Conservation (phyloP, 768 basidiomycete species). For the Naganishia kalamii region DNA sequence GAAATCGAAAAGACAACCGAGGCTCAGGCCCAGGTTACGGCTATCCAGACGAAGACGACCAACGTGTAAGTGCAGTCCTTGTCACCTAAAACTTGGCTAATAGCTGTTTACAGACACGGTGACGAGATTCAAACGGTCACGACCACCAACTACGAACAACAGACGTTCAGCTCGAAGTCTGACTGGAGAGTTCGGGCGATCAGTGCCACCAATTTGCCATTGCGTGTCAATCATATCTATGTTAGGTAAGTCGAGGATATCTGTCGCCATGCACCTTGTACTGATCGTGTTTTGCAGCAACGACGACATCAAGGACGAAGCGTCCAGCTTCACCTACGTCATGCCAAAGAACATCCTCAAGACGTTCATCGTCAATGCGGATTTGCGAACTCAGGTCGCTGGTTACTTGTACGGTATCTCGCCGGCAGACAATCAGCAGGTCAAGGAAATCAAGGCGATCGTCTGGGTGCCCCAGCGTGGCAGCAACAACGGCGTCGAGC, state of each 20-base stretch:
- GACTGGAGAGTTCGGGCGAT: constrained; percentile 99
- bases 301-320: constrained; percentile 98
- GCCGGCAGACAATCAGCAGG: constrained; percentile 92
- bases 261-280: neutral
- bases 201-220: constrained; percentile 88
- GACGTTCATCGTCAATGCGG: constrained; percentile 85
- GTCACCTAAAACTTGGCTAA: neutral
- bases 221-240: constrained; percentile 96
- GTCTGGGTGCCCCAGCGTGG: constrained; percentile 98
- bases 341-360: constrained; percentile 94
- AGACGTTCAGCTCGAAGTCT: constrained; percentile 98
- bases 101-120: constrained; percentile 55
- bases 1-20: constrained; percentile 95
- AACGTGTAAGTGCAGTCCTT: constrained; percentile 55
- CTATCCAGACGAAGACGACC: constrained; percentile 93
- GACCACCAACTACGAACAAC: constrained; percentile 95
- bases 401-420: constrained; percentile 88
- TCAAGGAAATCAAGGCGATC: constrained; percentile 93
- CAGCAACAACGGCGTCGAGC: constrained; percentile 86
- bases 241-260: constrained; percentile 49
- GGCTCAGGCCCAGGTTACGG: constrained; percentile 89
- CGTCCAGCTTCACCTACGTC: constrained; percentile 87
- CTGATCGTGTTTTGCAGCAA: constrained; percentile 49
- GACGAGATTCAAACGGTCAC: constrained; percentile 93
- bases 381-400: constrained; percentile 92